Conservation (phyloP, 371 early-diverging fungal genomes). For the Mortierella sp. region DNA sequence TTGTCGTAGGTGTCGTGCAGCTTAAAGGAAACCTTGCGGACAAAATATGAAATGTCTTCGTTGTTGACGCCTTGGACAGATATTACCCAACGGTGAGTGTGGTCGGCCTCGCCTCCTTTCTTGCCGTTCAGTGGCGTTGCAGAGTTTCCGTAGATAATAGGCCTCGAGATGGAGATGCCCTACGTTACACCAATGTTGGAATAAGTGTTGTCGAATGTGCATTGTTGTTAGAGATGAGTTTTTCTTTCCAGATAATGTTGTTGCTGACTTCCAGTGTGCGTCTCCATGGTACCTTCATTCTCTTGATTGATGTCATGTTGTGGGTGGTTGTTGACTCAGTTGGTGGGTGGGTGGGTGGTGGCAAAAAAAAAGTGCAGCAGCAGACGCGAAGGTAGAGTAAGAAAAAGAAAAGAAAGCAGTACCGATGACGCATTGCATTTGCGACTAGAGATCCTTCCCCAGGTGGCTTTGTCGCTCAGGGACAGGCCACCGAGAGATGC, state of each 20-base stretch:
- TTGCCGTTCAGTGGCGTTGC: constrained; percentile 77
- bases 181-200: constrained; percentile 31
- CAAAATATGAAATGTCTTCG: constrained; percentile 86
- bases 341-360: neutral
- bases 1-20: constrained; percentile 97
- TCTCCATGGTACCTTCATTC: constrained; percentile 8
- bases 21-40: constrained; percentile 94
- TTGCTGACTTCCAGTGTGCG: neutral
- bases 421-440: neutral
- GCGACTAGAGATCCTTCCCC: neutral
- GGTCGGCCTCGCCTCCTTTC: constrained; percentile 76
- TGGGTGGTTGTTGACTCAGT: neutral
- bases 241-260: neutral
- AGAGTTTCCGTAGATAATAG: constrained; percentile 83
- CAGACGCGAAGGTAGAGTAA: neutral
- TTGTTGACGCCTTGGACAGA: constrained; percentile 89
- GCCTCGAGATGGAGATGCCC: constrained; percentile 78
- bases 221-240: neutral
- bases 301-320: constrained; percentile 8
- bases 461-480: constrained; percentile 1
- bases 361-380: neutral
- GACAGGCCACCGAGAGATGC: neutral
- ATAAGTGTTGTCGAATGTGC: neutral
- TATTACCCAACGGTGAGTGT: constrained; percentile 90
- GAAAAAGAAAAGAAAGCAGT: neutral